phyloP scores from a whole-genome alignment of 2,329 filamentous ascomycete genomes.

The Colletotrichum tropicicola region DNA sequence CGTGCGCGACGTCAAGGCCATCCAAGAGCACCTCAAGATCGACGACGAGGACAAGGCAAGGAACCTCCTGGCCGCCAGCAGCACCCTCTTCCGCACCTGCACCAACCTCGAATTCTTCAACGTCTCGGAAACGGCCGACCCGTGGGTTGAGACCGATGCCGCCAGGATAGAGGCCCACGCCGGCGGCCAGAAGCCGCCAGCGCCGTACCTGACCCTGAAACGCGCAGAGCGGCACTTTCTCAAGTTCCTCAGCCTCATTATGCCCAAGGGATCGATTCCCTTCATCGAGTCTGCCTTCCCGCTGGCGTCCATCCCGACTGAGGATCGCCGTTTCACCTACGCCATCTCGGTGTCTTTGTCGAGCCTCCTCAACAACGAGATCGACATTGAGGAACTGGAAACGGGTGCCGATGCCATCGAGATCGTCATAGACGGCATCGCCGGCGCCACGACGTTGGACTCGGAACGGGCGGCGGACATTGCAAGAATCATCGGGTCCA shows the following conservation, averaged over 20 bases:
- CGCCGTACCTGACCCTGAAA: slow-evolving; percentile 74
- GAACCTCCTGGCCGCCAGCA: slow-evolving; percentile 66
- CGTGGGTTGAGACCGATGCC: slow-evolving; percentile 19
- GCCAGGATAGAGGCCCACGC: slow-evolving; percentile 25
- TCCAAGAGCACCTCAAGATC: slow-evolving; percentile 70
- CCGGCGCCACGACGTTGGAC: slow-evolving; percentile 29
- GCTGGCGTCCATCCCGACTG: slow-evolving; percentile 67
- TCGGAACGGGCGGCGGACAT: slow-evolving; percentile 56
- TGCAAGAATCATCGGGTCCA: slow-evolving; percentile 65
- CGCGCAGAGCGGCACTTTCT: slow-evolving; percentile 75
- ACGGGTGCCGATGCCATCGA: slow-evolving; percentile 75
- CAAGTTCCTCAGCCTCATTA: slow-evolving; percentile 71
- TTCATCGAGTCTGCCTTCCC: slow-evolving; percentile 73
- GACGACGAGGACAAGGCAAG: slow-evolving; percentile 63
- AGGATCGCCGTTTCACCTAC: slow-evolving; percentile 72
- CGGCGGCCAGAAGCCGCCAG: slow-evolving; percentile 50
- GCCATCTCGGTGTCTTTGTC: slow-evolving; percentile 70
- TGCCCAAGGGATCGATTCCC: slow-evolving; percentile 61
- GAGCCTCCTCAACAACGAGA: slow-evolving; percentile 58
- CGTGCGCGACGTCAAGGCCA: slow-evolving; percentile 70
- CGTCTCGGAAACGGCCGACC: slow-evolving; percentile 61
- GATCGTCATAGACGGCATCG: slow-evolving; percentile 57
- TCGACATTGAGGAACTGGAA: slow-evolving; percentile 72
- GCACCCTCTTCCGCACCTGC: slow-evolving; percentile 69
- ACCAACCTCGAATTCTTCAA: slow-evolving; percentile 84